Evolutionary conservation across 495 filamentous ascomycete genomes (phyloP), one percentile per base, ranked within the genome.

Genomic region (Aspergillus ostianus): DNA sequence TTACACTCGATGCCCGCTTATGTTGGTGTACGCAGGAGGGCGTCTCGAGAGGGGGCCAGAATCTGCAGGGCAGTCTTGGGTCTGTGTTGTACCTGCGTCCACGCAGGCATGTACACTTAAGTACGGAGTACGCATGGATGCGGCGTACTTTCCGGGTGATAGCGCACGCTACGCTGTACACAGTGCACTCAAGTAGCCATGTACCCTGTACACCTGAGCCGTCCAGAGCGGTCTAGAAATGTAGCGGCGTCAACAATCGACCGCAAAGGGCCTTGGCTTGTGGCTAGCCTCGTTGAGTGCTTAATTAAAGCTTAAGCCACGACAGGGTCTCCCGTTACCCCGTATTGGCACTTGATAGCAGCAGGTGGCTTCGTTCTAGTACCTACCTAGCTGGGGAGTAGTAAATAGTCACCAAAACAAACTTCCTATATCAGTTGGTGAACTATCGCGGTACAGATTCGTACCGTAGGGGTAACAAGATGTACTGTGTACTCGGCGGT

Each of bases 241-340:
- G 8, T 15, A 1, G 36, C 36, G 36, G 36, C 36, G 36, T 41
- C 36, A 41, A 41, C 15, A 41, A 41, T 41, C 36, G 13, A 32
- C 29, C 29, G 29, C 29, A 32, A 32, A 32, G 29, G 29, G 8
- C 13, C 36, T 41, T 41, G 36, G 36, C 36, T 41, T 17, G 36
- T 41, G 10, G 36, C 36, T 41, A 41, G 36, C 23, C 12, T 52
- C 51, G 51, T 62, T 58, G 54, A 62, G 60, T 63, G 64, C 64
- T 66, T 66, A 63, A 63, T 66, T 49, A 60, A 64, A 64, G 54
- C 55, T 60, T 60, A 56, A 15, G 36, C 36, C 12, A 41, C 36
- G 36, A 41, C 36, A 41, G 36, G 36, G 36, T 4, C 8, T 12
- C 10, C 13, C 36, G 36, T 41, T 41, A 15, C 36, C 36, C 36